Percentiles rank a stretch among this genome's conserved stretches.
These are phyloP conservation scores for Malassezia dermatis DNA, from an alignment of 1,284 basidiomycete species.

Conservation along the genomic window DNA sequence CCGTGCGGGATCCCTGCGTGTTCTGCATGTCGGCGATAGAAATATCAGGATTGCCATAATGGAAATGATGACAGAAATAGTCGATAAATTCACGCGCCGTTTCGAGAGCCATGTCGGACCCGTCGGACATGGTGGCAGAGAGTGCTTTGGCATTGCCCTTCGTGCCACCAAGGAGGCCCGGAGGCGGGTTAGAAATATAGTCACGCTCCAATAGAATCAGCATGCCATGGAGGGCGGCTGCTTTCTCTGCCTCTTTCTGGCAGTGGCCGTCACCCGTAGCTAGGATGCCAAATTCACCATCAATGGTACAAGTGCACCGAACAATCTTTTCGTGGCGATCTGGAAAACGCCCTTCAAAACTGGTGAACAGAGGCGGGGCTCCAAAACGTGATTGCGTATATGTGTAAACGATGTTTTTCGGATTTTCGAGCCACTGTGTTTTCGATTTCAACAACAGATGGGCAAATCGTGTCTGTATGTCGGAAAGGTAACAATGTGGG, in stretches of 20 bases:
- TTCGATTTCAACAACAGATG: conserved; percentile 59
- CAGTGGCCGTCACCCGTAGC: conserved; percentile 56
- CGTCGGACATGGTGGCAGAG: conserved; percentile 56
- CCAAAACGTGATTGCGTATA: conserved; percentile 28
- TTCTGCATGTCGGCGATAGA: conserved; percentile 2
- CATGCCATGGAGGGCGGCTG: conserved; percentile 52
- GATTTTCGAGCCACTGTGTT: conserved; percentile 25
- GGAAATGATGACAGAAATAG: conserved; percentile 76
- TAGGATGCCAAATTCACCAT: conserved; percentile 15
- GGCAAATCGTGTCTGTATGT: conserved; percentile 41
- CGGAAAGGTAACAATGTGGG: not conserved
- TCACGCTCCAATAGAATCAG: conserved; percentile 25
- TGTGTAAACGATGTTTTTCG: conserved; percentile 32
- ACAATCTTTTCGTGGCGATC: conserved; percentile 27
- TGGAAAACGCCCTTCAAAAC: conserved; percentile 27
- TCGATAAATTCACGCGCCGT: conserved; percentile 83
- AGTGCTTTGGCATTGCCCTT: conserved; percentile 18
- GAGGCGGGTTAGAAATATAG: conserved; percentile 23
- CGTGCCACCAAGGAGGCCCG: conserved; percentile 48
- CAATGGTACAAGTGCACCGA: conserved; percentile 13
- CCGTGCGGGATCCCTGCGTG: conserved; percentile 14
- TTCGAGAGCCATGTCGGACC: conserved; percentile 60
- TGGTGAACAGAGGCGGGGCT: conserved; percentile 21
- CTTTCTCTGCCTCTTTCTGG: conserved; percentile 63
- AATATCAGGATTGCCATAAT: conserved; percentile 71